Base-by-base conservation (phyloP, 192 early-diverging fungal genomes). In the Entophlyctis helioformis region DNA sequence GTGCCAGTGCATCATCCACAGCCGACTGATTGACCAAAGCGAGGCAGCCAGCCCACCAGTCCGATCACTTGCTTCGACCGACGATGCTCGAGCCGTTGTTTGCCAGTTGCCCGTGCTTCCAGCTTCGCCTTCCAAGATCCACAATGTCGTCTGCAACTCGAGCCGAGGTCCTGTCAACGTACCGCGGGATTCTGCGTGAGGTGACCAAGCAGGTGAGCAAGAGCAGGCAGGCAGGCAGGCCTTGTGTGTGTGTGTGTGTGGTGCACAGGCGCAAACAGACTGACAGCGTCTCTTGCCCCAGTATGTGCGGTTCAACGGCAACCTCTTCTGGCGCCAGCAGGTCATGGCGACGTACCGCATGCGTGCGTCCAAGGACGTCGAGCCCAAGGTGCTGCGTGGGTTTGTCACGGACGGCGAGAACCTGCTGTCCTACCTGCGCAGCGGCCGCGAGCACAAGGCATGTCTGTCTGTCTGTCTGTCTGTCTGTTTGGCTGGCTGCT, bases 101-200 rank as follows among this genome's bases (percentile, higher is more conserved):
- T n/a, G n/a, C n/a, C n/a, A n/a, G n/a, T n/a, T n/a, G n/a, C n/a
- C n/a, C n/a, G n/a, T n/a, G n/a, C n/a, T n/a, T n/a, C n/a, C n/a
- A n/a, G n/a, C n/a, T n/a, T n/a, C n/a, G n/a, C n/a, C n/a, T n/a
- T n/a, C n/a, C n/a, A 22, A 48, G 25, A 13, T 2, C 11, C 1
- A 29, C 2, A 28, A 53, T 44, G 41, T 42, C 51, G 13, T 41
- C 33, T 3, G 15, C 32, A 12, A 26, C 46, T 37, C 22, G 25
- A 25, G 42, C 47, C 3, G 56, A 57, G 20, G 26, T 51, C 27
- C 38, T 57, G 19, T n/a, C 20, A 35, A 22, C 35, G 0, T 57
- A 36, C 42, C 56, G 56, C 13, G 56, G 56, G 4, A 57, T 57
- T 13, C 48, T 57, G 37, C 56, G 56, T 3, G 56, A 57, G 22